A percentile compares a stretch with the other conserved stretches of the same genome.
Evolutionary conservation across 2,329 filamentous ascomycete species (phyloP).

Genomic region (Aspergillus arachidicola): DNA sequence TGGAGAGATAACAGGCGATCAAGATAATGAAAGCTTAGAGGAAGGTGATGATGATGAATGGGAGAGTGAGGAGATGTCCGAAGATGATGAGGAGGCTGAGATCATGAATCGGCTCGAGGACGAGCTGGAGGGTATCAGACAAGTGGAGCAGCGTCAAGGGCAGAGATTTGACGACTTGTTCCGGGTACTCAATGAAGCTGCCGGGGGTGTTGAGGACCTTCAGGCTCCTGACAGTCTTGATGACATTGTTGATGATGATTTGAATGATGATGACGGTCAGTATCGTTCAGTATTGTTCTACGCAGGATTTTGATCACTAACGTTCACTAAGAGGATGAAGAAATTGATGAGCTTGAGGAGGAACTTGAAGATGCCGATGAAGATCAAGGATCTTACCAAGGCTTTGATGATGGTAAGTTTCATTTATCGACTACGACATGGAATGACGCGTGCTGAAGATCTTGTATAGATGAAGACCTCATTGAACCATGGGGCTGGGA

Average conservation of each 20-base stretch:
- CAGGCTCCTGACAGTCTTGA: slow-evolving; percentile 48
- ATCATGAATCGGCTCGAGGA: slow-evolving; percentile 49
- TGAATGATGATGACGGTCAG: slow-evolving; percentile 60
- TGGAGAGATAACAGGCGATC: slow-evolving; percentile 58
- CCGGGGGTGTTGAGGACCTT: slow-evolving; percentile 46
- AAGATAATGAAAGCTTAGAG: slow-evolving; percentile 54
- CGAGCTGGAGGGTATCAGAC: slow-evolving; percentile 44
- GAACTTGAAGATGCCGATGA: slow-evolving; percentile 50
- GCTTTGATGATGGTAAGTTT: slow-evolving; percentile 36
- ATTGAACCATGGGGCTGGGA: slow-evolving; percentile 55
- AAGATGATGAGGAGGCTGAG: slow-evolving; percentile 49
- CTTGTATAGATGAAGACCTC: slow-evolving; percentile 37
- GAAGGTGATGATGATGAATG: slow-evolving; percentile 53
- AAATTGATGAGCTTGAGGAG: slow-evolving; percentile 50
- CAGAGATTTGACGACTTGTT: slow-evolving; percentile 50
- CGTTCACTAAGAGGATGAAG: slow-evolving; percentile 59
- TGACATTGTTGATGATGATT: slow-evolving; percentile 56
- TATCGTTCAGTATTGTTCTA: slow-evolving; percentile 4
- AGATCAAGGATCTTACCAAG: slow-evolving; percentile 45
- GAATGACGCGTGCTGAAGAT: slow-evolving; percentile 31
- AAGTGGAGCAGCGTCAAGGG: slow-evolving; percentile 44
- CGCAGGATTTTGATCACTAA: slow-evolving; percentile 20
- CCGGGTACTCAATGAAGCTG: slow-evolving; percentile 46
- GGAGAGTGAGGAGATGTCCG: slow-evolving; percentile 52
- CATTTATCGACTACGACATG: not conserved